Conservation (phyloP, 371 early-diverging fungal species). For the Mortierella sp. region DNA sequence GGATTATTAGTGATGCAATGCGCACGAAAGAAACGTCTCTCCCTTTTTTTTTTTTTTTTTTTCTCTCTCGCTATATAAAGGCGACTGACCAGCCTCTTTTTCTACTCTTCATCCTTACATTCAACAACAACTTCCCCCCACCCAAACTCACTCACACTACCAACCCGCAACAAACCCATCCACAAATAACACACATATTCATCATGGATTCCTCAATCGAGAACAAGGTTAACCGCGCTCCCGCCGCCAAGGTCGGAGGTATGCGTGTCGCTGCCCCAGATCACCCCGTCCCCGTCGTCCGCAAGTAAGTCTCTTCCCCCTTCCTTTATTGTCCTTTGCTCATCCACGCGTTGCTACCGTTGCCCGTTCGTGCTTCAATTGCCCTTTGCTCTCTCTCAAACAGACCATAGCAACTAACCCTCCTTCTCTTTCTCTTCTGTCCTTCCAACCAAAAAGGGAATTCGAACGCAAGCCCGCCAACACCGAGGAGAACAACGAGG, state of each 20-base stretch:
- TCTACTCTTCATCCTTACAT: slow-evolving; percentile 1
- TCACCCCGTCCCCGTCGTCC: slow-evolving; percentile 55
- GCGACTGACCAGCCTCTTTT: not conserved
- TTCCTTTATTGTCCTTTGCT: not conserved
- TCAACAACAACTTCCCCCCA: not conserved
- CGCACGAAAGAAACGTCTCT: not conserved
- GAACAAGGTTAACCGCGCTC: slow-evolving; percentile 37
- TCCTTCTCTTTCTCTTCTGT: not conserved
- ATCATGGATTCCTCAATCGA: slow-evolving; percentile 44
- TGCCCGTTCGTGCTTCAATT: not conserved
- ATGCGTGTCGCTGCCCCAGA: slow-evolving; percentile 50
- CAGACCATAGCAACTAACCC: not conserved
- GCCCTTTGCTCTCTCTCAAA: not conserved
- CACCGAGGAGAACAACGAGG: slow-evolving; percentile 41
- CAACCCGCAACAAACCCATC: not conserved
- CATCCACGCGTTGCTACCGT: not conserved
- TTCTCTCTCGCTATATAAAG: not conserved
- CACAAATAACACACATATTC: not conserved
- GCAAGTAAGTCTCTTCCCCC: slow-evolving; percentile 43
- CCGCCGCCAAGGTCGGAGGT: slow-evolving; percentile 54
- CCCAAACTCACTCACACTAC: not conserved
- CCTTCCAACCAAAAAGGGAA: slow-evolving; percentile 24
- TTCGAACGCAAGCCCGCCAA: slow-evolving; percentile 35
- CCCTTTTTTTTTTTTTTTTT: not conserved
- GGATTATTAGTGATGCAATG: not conserved